These are phyloP conservation scores for Draba incana DNA, from an alignment of 345 rosid genomes.

Conservation along the genomic window DNA sequence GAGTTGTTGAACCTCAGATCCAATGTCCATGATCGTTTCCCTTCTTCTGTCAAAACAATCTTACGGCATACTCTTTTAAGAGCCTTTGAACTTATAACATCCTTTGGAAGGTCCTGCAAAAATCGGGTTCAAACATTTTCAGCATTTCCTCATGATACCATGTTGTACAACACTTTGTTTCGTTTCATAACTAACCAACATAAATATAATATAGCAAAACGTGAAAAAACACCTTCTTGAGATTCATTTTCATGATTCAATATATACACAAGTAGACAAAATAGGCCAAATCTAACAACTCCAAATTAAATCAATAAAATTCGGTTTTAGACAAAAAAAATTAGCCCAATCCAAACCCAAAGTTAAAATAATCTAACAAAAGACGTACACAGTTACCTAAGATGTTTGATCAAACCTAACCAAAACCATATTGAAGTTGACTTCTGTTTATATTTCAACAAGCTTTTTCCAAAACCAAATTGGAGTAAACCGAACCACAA, in stretches of 20 bases:
- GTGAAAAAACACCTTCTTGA: background rate
- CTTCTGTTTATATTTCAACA: background rate
- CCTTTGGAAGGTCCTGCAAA: constrained; percentile 19
- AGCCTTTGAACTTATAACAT: background rate
- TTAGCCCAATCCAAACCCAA: too few relatives aligned
- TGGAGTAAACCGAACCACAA: background rate
- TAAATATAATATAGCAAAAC: background rate
- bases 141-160: background rate
- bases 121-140: constrained; percentile 3
- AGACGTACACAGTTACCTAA: background rate
- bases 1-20: constrained; percentile 1
- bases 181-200: background rate
- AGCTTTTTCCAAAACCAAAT: background rate
- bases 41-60: background rate
- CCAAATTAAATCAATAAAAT: too few relatives aligned
- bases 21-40: background rate
- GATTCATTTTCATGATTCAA: background rate
- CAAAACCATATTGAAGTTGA: background rate
- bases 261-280: too few relatives aligned
- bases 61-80: background rate
- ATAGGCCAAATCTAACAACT: too few relatives aligned
- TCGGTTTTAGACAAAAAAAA: too few relatives aligned
- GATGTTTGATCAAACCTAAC: background rate
- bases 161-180: background rate
- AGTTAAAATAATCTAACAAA: too few relatives aligned